phyloP scores from a whole-genome alignment of 371 early-diverging fungal species.

The Mortierella sp. region DNA sequence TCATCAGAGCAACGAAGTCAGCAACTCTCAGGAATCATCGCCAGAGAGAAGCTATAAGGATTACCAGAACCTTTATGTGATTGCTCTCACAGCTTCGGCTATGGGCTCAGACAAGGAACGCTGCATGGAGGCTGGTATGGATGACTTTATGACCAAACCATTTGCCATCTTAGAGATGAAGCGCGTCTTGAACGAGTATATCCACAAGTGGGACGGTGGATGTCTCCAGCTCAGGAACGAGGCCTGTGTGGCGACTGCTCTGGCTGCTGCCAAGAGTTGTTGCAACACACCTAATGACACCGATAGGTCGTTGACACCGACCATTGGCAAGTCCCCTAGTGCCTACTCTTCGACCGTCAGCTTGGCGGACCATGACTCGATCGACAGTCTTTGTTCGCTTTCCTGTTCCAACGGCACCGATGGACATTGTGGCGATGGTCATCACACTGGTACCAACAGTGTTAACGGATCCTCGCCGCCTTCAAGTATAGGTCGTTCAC shows the following conservation, averaged over 20 bases:
- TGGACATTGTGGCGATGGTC: conserved; percentile 20
- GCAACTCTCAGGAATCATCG: not conserved
- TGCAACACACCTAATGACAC: conserved; percentile 34
- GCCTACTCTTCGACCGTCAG: conserved; percentile 22
- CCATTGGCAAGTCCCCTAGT: conserved; percentile 19
- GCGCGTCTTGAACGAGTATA: conserved; percentile 35
- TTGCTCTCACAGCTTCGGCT: conserved; percentile 73
- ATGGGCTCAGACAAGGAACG: conserved; percentile 71
- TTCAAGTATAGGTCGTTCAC: conserved; percentile 17
- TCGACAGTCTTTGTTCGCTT: conserved; percentile 21
- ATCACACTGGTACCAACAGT: not conserved
- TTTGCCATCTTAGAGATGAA: conserved; percentile 71
- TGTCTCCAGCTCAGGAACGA: conserved; percentile 36
- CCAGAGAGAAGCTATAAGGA: conserved; percentile 22
- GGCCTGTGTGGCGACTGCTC: conserved; percentile 21
- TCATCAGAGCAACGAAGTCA: not conserved
- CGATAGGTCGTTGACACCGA: conserved; percentile 21
- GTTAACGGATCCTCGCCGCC: conserved; percentile 11
- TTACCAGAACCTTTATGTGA: conserved; percentile 64
- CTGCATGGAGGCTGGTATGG: conserved; percentile 75
- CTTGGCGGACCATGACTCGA: conserved; percentile 12
- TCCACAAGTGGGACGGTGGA: conserved; percentile 24
- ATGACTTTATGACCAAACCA: conserved; percentile 73
- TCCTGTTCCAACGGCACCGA: not conserved
- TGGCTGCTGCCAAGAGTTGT: conserved; percentile 27